A percentile compares a stretch with the other conserved stretches of the same genome.
These are phyloP conservation scores for Fusarium circinatum DNA, from an alignment of 2,329 filamentous ascomycete species.

Conservation along the genomic window DNA sequence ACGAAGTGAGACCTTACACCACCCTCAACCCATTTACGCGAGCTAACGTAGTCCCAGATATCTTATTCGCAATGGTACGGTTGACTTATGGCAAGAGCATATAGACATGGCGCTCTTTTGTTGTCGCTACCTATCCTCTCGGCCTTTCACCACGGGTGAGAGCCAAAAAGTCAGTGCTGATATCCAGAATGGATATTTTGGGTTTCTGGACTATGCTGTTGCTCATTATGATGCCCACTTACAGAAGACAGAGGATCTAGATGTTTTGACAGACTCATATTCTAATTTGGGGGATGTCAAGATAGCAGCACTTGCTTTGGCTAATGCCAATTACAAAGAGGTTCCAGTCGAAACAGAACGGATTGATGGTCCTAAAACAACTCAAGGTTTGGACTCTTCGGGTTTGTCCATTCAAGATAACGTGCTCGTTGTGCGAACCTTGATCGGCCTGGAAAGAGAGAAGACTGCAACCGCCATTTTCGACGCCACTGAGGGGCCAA, in stretches of 20 bases:
- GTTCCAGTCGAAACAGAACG: too few species aligned
- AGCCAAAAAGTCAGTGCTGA: fast-evolving
- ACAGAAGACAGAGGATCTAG: too few species aligned
- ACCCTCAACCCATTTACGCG: fast-evolving
- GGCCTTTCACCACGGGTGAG: fast-evolving
- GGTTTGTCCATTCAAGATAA: neutral
- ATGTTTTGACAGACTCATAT: too few species aligned
- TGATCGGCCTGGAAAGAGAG: fast-evolving
- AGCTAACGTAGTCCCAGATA: fast-evolving
- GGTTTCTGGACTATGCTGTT: neutral
- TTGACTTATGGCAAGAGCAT: too few species aligned
- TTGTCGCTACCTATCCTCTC: neutral
- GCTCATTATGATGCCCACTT: too few species aligned
- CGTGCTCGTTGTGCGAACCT: fast-evolving
- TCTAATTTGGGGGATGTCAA: too few species aligned
- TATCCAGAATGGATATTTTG: neutral
- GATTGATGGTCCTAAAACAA: too few species aligned
- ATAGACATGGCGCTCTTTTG: neutral
- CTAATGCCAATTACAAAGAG: too few species aligned
- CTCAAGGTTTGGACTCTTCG: too few species aligned
- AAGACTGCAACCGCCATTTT: fast-evolving
- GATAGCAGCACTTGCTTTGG: too few species aligned
- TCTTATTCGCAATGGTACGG: fast-evolving
- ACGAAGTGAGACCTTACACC: neutral
- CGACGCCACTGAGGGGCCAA: fast-evolving